Conservation (phyloP, 1,139 yeast genomes). For the Debaryomyces sp. region DNA sequence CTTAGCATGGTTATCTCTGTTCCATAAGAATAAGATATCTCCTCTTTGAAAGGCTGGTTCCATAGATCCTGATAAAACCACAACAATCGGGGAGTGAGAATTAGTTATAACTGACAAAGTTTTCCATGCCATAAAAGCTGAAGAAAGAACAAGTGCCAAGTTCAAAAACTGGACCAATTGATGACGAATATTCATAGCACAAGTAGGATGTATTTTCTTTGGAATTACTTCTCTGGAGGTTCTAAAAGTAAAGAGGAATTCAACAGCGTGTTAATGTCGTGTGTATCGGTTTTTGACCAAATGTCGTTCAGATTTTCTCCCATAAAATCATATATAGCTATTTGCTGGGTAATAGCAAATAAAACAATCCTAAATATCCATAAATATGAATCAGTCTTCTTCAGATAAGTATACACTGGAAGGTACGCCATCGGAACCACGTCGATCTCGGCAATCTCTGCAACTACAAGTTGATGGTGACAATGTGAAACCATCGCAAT, state of each 20-base stretch:
- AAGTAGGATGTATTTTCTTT: neutral
- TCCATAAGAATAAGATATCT: slow-evolving; percentile 89
- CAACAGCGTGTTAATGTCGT: slow-evolving; percentile 8
- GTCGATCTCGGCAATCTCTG: neutral
- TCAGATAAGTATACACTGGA: slow-evolving; percentile 2
- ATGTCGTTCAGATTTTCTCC: neutral
- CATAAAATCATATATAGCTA: neutral
- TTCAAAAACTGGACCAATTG: slow-evolving; percentile 61
- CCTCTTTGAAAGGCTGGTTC: slow-evolving; percentile 99
- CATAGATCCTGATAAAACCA: slow-evolving; percentile 97
- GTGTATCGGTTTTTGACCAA: neutral
- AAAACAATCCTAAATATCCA: neutral
- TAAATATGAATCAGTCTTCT: slow-evolving; percentile 7
- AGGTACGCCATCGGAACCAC: neutral
- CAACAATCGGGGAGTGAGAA: slow-evolving; percentile 93
- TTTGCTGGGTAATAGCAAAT: neutral
- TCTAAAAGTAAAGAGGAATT: neutral
- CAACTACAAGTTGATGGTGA: slow-evolving; percentile 2
- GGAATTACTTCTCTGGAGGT: neutral
- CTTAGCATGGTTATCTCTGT: slow-evolving; percentile 63
- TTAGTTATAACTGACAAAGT: slow-evolving; percentile 75
- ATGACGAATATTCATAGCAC: slow-evolving; percentile 46
- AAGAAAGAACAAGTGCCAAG: slow-evolving; percentile 76
- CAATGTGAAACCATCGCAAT: slow-evolving; percentile 16
- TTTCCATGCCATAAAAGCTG: slow-evolving; percentile 94